phyloP scores from a whole-genome alignment of 495 filamentous ascomycete genomes.

The Daldinia vernicosa region DNA sequence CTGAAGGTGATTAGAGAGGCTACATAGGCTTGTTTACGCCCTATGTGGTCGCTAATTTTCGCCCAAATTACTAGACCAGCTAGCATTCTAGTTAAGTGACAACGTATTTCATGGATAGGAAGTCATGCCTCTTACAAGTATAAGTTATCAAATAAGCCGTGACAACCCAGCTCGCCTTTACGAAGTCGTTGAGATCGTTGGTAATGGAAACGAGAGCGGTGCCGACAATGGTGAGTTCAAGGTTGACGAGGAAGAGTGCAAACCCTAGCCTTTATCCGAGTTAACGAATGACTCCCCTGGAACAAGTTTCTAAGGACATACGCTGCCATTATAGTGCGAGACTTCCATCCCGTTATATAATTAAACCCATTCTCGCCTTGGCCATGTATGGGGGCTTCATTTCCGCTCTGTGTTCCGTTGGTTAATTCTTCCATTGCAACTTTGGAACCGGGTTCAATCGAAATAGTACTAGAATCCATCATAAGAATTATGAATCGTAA shows the following conservation, averaged over 20 bases:
- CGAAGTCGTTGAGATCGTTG: slow-evolving; percentile 55
- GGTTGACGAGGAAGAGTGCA: slow-evolving; percentile 50
- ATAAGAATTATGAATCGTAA: too few relatives aligned
- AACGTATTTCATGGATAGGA: too few relatives aligned
- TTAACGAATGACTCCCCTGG: neutral
- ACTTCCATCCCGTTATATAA: slow-evolving; percentile 11
- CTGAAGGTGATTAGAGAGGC: slow-evolving; percentile 25
- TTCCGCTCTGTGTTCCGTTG: neutral
- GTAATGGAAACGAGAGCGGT: slow-evolving; percentile 61
- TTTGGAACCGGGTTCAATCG: too few relatives aligned
- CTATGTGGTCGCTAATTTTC: slow-evolving; percentile 37
- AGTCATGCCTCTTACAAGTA: too few relatives aligned
- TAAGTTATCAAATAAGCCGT: slow-evolving; percentile 60
- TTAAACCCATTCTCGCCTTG: neutral
- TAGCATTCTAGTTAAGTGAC: too few relatives aligned
- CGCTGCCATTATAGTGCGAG: neutral
- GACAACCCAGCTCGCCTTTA: slow-evolving; percentile 57
- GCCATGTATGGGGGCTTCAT: neutral
- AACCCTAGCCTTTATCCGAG: neutral
- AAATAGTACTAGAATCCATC: too few relatives aligned
- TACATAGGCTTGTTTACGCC: slow-evolving; percentile 21
- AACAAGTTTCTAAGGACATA: neutral
- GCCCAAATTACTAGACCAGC: slow-evolving; percentile 14
- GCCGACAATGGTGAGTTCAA: slow-evolving; percentile 59
- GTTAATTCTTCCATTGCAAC: neutral